Evolutionary conservation across 192 early-diverging fungal genomes (phyloP).

Genomic region (Entomortierella beljakovae): DNA sequence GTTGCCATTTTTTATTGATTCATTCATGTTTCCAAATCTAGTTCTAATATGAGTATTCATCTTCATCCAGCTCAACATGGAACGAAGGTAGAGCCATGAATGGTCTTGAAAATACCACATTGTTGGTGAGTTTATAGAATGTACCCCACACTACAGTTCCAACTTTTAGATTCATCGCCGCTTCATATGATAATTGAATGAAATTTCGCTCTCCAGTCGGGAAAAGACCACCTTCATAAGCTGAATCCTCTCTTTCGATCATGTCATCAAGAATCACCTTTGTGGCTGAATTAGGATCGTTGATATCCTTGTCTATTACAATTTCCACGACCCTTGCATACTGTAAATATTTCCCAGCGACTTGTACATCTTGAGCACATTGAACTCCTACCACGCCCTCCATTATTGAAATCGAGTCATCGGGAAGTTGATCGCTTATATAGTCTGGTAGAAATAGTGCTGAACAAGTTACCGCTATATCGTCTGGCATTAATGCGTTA

Average conservation of each 20-base stretch:
- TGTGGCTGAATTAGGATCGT: not conserved
- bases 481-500: conserved; percentile 31
- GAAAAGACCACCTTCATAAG: not conserved
- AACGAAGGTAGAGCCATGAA: conserved; percentile 22
- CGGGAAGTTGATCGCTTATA: not conserved
- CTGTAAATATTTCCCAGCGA: not conserved
- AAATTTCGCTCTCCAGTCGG: not conserved
- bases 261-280: not conserved
- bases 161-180: conserved; percentile 4
- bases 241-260: not conserved
- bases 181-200: not conserved
- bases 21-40: too few relatives aligned
- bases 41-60: too few relatives aligned
- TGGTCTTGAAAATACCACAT: conserved; percentile 27
- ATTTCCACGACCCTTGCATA: conserved; percentile 6
- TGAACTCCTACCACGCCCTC: conserved; percentile 1
- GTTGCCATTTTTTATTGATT: too few relatives aligned
- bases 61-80: conserved; percentile 21
- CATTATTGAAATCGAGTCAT: conserved; percentile 7
- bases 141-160: conserved; percentile 22
- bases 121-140: conserved; percentile 33
- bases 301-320: not conserved
- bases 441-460: not conserved
- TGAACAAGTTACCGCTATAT: conserved; percentile 6
- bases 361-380: not conserved